Base-by-base conservation (phyloP, 257 asterid genomes). In the Paraleonurus japonicus region DNA sequence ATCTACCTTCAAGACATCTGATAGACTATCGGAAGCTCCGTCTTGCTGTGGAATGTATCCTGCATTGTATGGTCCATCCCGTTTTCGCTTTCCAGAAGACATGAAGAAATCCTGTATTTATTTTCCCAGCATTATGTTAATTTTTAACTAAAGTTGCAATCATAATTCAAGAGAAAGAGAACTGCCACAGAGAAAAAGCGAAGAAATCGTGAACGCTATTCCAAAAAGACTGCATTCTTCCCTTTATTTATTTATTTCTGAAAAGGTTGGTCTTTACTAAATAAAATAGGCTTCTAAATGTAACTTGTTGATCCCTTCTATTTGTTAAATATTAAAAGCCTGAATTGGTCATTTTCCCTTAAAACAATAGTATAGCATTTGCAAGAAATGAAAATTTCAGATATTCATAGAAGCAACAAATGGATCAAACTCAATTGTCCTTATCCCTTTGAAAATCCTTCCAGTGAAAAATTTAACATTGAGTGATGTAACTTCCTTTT, bases 11-110 rank as follows among this genome's bases (percentile, higher is more conserved):
- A 75, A 58, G 43, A 71, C 88, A 72, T 82, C 83, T 65, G 86
- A 72, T 57, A 72, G 68, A 50, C 75, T 48, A 67, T 88, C 96
- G 28, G 87, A 90, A 60, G 98, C 89, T 71, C 98, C 98, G 84
- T 93, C 98, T 81, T 89, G 98, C 78, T 93, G 98, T 19, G 98
- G 97, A 78, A 93, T 93, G 81, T 83, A 86, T 69, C 95, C 95
- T 75, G 89, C 75, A 57, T 77, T 82, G 76, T 80, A 81, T 23
- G 74, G 27, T 15, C 66, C 97, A 7, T 88, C 98, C 79, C 98
- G 79, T 73, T 93, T 93, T 50, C 98, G 80, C 89, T 93, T 93
- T 51, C 97, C 98, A 63, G 92, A 65, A 30, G 87, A 23, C 77
- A 77, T 66, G 77, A 93, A 89, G 82, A 93, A 90, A 79, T 93